Evolutionary conservation across 768 basidiomycete species (phyloP).

Genomic region (Gautieria morchelliformis): DNA sequence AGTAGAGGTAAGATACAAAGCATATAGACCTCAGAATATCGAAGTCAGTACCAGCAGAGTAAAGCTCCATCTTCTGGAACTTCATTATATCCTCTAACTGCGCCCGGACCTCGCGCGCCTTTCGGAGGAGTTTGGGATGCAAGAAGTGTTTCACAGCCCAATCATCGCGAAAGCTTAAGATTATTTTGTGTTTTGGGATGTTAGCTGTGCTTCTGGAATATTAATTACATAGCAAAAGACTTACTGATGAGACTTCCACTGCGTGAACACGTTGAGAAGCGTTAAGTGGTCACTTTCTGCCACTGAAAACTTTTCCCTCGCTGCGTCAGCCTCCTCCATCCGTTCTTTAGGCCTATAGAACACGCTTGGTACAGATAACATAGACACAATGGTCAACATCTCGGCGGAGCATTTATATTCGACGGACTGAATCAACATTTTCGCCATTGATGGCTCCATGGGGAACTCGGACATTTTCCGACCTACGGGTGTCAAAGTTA

Average conservation of each 20-base stretch:
- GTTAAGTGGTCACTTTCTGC: conserved; percentile 98
- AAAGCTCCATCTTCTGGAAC: conserved; percentile 90
- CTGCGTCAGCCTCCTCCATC: conserved; percentile 96
- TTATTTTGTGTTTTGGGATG: conserved; percentile 9
- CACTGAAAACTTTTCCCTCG: conserved; percentile 96
- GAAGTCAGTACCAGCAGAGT: conserved; percentile 91
- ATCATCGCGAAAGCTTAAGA: conserved; percentile 72
- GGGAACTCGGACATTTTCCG: conserved; percentile 99
- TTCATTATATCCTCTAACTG: conserved; percentile 99
- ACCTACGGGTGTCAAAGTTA: conserved; percentile 85
- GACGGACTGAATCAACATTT: conserved; percentile 95
- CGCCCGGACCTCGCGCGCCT: conserved; percentile 87
- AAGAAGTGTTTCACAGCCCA: conserved; percentile 95
- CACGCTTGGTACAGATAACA: conserved; percentile 96
- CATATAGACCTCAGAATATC: conserved; percentile 64
- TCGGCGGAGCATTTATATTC: conserved; percentile 89
- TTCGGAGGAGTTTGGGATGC: conserved; percentile 91
- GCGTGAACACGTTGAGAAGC: conserved; percentile 89
- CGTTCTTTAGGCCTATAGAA: conserved; percentile 97
- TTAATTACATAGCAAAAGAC: conserved; percentile 18
- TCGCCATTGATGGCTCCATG: conserved; percentile 98
- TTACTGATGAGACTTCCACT: conserved; percentile 95
- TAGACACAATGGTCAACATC: conserved; percentile 98
- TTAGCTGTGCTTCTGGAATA: neutral
- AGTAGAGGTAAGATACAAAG: neutral